phyloP scores from a whole-genome alignment of 129 eudicot species.

The Tagetes erecta region DNA sequence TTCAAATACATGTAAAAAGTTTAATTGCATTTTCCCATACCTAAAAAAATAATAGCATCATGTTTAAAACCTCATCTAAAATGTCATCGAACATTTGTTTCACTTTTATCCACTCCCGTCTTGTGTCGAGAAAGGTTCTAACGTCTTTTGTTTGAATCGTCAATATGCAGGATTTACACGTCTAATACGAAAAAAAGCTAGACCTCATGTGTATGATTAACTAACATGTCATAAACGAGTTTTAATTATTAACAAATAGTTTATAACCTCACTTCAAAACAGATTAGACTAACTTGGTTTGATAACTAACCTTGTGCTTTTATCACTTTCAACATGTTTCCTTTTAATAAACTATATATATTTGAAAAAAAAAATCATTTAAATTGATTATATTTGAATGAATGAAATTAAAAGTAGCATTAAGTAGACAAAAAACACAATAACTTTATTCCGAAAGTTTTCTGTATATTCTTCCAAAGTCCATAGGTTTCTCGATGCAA shows the following conservation, averaged over 20 bases:
- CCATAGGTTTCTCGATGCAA: slow-evolving; percentile 3
- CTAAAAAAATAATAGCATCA: background rate
- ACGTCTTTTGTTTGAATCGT: background rate
- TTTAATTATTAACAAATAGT: background rate
- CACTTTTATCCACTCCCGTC: background rate
- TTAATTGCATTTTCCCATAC: background rate
- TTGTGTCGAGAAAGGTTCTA: background rate
- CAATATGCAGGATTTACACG: background rate
- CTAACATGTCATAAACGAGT: background rate
- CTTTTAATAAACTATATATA: background rate
- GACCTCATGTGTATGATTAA: background rate
- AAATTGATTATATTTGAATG: background rate
- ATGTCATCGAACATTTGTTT: background rate
- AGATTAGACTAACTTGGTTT: background rate
- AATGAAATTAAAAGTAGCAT: background rate
- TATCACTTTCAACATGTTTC: background rate
- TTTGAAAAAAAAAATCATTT: background rate
- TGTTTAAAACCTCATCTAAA: background rate
- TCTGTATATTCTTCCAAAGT: slow-evolving; percentile 4
- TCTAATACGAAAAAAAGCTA: background rate
- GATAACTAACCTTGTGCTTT: background rate
- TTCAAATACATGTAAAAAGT: too few relatives aligned
- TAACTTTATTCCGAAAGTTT: background rate
- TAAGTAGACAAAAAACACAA: background rate
- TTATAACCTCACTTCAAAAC: background rate